These are phyloP conservation scores for Cymbomonas tetramitiformis DNA, from an alignment of 139 green algal species.

Conservation along the genomic window DNA sequence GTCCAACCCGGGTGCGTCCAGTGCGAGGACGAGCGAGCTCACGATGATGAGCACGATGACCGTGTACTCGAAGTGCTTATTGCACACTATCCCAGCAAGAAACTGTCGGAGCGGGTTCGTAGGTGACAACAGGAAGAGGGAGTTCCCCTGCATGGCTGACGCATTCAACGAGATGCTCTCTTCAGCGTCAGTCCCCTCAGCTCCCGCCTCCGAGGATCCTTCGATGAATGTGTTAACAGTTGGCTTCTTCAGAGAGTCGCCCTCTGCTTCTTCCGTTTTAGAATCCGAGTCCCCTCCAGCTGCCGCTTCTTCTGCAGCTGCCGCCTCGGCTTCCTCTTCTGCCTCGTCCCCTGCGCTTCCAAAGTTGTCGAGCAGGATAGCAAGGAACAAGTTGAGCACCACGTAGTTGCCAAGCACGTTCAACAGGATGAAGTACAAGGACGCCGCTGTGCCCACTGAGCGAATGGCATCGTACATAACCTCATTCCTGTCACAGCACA, in stretches of 20 bases:
- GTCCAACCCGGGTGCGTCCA: conserved; percentile 24
- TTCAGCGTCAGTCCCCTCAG: too few relatives aligned
- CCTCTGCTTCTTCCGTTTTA: too few relatives aligned
- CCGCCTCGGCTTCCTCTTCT: neutral
- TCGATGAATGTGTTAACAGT: too few relatives aligned
- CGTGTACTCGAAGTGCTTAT: conserved; percentile 34
- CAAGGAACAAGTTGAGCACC: conserved; percentile 64
- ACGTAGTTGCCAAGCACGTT: conserved; percentile 49
- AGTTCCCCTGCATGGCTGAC: conserved; percentile 20
- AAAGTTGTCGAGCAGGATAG: conserved; percentile 45
- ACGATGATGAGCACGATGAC: conserved; percentile 43
- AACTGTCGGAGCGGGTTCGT: conserved; percentile 24
- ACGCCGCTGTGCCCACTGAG: neutral
- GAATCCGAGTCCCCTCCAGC: too few relatives aligned
- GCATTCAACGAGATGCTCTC: too few relatives aligned
- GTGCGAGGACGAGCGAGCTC: conserved; percentile 36
- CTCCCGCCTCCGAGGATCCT: too few relatives aligned
- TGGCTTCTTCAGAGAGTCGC: too few relatives aligned
- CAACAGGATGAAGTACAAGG: conserved; percentile 30
- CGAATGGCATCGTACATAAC: conserved; percentile 24
- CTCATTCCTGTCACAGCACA: too few relatives aligned
- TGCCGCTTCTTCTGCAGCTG: too few relatives aligned
- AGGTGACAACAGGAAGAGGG: conserved; percentile 21
- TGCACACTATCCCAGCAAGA: conserved; percentile 21
- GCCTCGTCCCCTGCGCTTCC: conserved; percentile 16